Base-by-base conservation (phyloP, 345 rosid species). In the Adansonia digitata region DNA sequence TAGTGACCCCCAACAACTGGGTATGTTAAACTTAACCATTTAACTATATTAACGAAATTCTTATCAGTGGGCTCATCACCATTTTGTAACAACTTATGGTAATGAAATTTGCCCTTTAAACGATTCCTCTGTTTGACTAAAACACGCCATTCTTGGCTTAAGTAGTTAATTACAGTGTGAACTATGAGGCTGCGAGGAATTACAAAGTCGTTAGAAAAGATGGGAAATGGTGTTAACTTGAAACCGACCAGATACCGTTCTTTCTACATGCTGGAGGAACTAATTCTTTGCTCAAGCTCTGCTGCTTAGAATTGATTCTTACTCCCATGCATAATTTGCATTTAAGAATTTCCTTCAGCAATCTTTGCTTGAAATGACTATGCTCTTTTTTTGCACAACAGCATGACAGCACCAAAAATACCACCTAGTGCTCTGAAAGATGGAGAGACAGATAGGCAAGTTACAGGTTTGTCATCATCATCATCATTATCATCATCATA, bases 1-100 rank as follows among this genome's bases (percentile, higher is more conserved):
- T 91, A 61, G 94, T 93, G 61, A 93, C 97, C 43, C 43, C 98
- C 98, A 59, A 89, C 97, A 55, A 83, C 94, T n/a, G 98, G 91
- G 90, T 93, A 84, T 7, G 92, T 71, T n/a, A 43, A 26, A 22
- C 15, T 10, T 66, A 60, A 70, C 48, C 11, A 3, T 60, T 64
- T 43, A 43, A 42, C 75, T 14, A 22, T 9, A 46, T 31, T 34
- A 37, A 62, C 62, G 53, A 11, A 17, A 48, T 37, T 45, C n/a
- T 45, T 31, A 27, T 34, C 34, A 37, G 15, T 49, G 24, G 29
- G 27, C 22, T 29, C 60, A 49, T 71, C 59, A 53, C 13, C 26
- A 51, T 69, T n/a, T 17, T 59, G 75, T 29, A 43, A 37, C 12
- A 60, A 56, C 20, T 14, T 49, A 39, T 26, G 43, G 39, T 39